Base-by-base conservation (phyloP, 139 green algal species). In the Chlamydomonas schloesseri region DNA sequence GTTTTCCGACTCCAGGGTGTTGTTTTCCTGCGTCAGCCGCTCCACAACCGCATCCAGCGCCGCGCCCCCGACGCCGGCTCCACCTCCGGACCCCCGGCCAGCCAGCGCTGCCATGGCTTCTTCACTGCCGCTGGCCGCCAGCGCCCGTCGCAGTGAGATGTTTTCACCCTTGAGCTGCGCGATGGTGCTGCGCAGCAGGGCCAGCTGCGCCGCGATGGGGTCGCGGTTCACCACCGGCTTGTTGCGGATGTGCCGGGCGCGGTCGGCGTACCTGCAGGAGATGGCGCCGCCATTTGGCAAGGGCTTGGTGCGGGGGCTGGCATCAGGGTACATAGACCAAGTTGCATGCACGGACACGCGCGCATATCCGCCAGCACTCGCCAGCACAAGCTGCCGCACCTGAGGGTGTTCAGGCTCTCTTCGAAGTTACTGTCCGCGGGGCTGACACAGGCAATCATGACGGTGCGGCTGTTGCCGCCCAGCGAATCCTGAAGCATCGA, bases 401-500 rank as follows among this genome's bases (percentile, higher is more conserved):
- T 89, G 36, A 98, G 91, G 29, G 97, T 99, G 91, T 96, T 97
- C 21, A 98, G 88, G 21, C 87, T 96, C 94, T 99, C 97, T 47
- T 98, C 94, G 58, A 97, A 86, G 88, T 98, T 98, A 42, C 95
- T 89, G 82, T 98, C 95, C 0, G 96, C 96, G 1, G 97, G 97
- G 34, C 89, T 96, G 55, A 99, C 96, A 83, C 97, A 98, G 13
- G 97, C 97, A 58, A 99, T 96, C 97, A 99, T 99, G 36, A 96
- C 88, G 4, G 97, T 99, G n/a, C 97, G 91, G 82, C 84, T 94
- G 93, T 99, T 99, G 84, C 97, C 97, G 28, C 97, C 97, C 70
- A 99, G 87, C 1, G 94, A 98, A 84, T 99, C 97, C 95, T 99
- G 96, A 1, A 29, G 55, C 58, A n/a, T 28, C 23, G 8, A 31